Base-by-base conservation (phyloP, 177 flowering plant genomes). In the Vitis hybrid region DNA sequence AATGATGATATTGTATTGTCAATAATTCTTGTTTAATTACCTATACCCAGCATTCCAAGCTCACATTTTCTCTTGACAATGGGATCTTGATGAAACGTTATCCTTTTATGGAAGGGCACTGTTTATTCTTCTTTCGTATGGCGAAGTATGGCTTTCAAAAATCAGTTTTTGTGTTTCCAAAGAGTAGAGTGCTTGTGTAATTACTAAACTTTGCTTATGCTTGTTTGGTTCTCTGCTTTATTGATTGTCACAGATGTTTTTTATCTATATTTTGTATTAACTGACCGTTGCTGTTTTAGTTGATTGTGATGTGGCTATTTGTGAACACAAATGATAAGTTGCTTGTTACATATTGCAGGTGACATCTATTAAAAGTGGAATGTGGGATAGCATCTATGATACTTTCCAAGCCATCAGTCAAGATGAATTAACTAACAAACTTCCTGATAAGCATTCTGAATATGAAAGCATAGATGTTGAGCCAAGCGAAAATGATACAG, bases 301-400 rank as follows among this genome's bases (percentile, higher is more conserved):
- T 39, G 45, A 39, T 53, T 15, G n/a, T n/a, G 19, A 3, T 51
- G 29, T 64, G 39, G 22, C 5, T 64, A 64, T 50, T 64, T 64
- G 31, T 3, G 56, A 19, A 10, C 50, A 50, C 1, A 64, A 14
- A 57, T 55, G 39, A 33, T 33, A 31, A 18, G n/a, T 62, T 45
- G 48, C 19, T 55, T 65, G 1, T 50, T 66, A 14, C 14, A 31
- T 64, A 10, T 76, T 81, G 71, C 87, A 95, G 99, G 82, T 95
- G 20, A 75, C 73, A 51, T 89, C 93, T 55, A 90, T 95, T 20
- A 91, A 86, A 79, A 18, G 33, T 70, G 98, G 97, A 68, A 86
- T 90, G 88, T 91, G 90, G 88, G 96, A 93, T 77, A 89, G 89
- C 78, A 80, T 89, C 10, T 93, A 90, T 79, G 97, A 90, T 66